These are phyloP conservation scores for Podaxis sp. DNA, from an alignment of 768 basidiomycete species.

Conservation along the genomic window DNA sequence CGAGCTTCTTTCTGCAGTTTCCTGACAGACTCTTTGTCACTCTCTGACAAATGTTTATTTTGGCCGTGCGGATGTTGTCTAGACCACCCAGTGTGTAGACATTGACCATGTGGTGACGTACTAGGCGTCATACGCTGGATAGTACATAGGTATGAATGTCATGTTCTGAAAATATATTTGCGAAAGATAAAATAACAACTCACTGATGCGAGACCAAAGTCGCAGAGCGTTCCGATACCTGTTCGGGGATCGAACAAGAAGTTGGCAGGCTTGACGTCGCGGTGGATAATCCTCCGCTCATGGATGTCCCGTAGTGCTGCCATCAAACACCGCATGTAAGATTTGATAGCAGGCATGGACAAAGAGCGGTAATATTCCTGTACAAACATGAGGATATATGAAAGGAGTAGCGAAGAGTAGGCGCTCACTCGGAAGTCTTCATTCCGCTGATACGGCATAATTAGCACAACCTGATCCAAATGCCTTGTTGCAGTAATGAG, in stretches of 20 bases:
- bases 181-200: slow-evolving; percentile 21
- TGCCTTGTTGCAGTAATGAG: slow-evolving; percentile 92
- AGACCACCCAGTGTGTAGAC: slow-evolving; percentile 74
- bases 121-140: slow-evolving; percentile 52
- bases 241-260: slow-evolving; percentile 89
- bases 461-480: slow-evolving; percentile 86
- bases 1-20: slow-evolving; percentile 59
- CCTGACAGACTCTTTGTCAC: slow-evolving; percentile 47
- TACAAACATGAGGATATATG: not conserved
- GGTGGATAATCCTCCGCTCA: slow-evolving; percentile 82
- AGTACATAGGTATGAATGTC: not conserved
- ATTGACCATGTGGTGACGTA: slow-evolving; percentile 43
- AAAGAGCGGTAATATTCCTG: slow-evolving; percentile 78
- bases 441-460: slow-evolving; percentile 91
- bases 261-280: slow-evolving; percentile 97
- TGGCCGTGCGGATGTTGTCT: slow-evolving; percentile 66
- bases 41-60: slow-evolving; percentile 35
- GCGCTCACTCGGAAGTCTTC: slow-evolving; percentile 88
- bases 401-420: not conserved
- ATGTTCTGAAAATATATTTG: not conserved
- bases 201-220: slow-evolving; percentile 95
- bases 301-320: slow-evolving; percentile 89
- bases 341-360: slow-evolving; percentile 71
- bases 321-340: slow-evolving; percentile 89
- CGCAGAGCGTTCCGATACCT: slow-evolving; percentile 82